Percentiles rank a stretch among this genome's conserved stretches.
Conservation (phyloP, 2,329 filamentous ascomycete genomes). For the Colletotrichum theobromicola region DNA sequence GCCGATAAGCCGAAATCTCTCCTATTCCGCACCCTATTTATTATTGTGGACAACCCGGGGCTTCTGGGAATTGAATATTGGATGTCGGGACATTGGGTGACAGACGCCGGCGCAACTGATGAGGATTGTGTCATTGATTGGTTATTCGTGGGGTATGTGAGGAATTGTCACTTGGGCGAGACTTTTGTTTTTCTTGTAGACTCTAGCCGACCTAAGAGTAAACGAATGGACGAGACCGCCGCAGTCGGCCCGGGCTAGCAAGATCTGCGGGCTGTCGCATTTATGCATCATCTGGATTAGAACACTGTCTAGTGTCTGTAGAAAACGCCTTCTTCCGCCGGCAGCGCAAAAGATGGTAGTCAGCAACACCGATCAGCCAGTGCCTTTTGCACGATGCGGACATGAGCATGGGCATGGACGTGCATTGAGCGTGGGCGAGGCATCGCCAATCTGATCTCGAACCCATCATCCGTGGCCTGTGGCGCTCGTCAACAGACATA, state of each 20-base stretch:
- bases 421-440: background rate
- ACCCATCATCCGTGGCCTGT: background rate
- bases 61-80: background rate
- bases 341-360: background rate
- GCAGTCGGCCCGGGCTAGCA: background rate
- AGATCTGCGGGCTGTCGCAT: background rate
- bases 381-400: background rate
- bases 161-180: background rate
- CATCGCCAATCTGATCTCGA: conserved; percentile 7
- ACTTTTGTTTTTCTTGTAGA: background rate
- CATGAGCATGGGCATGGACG: background rate
- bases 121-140: background rate
- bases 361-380: background rate
- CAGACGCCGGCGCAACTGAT: background rate
- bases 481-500: background rate
- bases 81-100: background rate
- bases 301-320: too few species aligned
- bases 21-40: background rate
- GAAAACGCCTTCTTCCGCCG: background rate
- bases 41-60: background rate
- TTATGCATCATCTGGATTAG: background rate
- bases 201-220: background rate
- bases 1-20: conserved; percentile 1
- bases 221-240: background rate
- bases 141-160: background rate